A percentile compares a stretch with the other conserved stretches of the same genome.
Evolutionary conservation across 106 monocot species (phyloP).

Genomic region (Agapanthus africanus): DNA sequence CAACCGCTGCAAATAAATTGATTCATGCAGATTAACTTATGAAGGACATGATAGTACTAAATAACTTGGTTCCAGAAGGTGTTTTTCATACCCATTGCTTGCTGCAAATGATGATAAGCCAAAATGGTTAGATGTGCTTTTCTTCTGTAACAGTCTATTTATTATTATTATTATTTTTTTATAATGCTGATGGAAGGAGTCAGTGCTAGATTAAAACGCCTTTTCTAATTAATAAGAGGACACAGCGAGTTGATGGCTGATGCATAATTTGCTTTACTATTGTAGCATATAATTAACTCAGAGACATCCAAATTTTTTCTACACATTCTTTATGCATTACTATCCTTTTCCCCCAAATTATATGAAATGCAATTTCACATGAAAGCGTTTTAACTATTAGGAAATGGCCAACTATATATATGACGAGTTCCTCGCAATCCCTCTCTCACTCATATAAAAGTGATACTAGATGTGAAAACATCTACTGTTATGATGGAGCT

Average conservation of each 20-base stretch:
- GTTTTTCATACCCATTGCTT: neutral
- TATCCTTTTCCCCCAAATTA: neutral
- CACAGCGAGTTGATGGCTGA: neutral
- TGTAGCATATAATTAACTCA: neutral
- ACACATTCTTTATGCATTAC: neutral
- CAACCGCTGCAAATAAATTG: neutral
- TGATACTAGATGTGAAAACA: neutral
- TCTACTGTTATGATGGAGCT: neutral
- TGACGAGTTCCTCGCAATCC: neutral
- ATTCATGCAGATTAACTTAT: neutral
- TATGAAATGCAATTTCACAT: neutral
- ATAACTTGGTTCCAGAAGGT: neutral
- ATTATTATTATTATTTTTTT: no score
- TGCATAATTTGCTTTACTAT: neutral
- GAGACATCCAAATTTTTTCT: neutral
- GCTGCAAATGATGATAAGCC: neutral
- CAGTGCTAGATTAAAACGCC: neutral
- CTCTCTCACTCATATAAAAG: neutral
- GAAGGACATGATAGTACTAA: neutral
- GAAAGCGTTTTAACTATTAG: neutral
- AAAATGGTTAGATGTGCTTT: neutral
- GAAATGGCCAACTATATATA: neutral
- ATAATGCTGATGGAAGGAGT: neutral
- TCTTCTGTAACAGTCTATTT: no score
- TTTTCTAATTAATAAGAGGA: neutral